A percentile compares a stretch with the other conserved stretches of the same genome.
Evolutionary conservation across 2,329 filamentous ascomycete species (phyloP).

Genomic region (Lecanosticta acicola): DNA sequence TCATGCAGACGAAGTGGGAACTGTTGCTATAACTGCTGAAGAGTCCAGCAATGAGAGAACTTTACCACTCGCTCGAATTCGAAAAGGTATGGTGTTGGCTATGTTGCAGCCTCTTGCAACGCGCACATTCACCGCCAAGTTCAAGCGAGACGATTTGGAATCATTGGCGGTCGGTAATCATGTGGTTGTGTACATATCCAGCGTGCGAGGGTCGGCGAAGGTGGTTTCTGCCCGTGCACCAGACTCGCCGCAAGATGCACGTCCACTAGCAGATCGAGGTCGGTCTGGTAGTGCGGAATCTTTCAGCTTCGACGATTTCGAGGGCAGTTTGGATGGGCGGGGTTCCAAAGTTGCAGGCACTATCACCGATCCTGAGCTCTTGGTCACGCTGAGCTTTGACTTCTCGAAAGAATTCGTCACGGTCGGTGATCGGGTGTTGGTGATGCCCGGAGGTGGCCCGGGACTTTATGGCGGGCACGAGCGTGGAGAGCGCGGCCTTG

Average conservation of each 20-base stretch:
- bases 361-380: constrained; percentile 28
- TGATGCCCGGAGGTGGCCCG: constrained; percentile 65
- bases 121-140: constrained; percentile 56
- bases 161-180: constrained; percentile 61
- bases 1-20: constrained; percentile 78
- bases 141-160: constrained; percentile 58
- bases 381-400: constrained; percentile 64
- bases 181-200: constrained; percentile 81
- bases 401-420: constrained; percentile 69
- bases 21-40: constrained; percentile 66
- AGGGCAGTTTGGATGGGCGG: constrained; percentile 5
- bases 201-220: constrained; percentile 73
- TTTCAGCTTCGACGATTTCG: constrained; percentile 25
- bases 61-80: constrained; percentile 38
- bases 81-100: constrained; percentile 78
- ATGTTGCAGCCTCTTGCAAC: constrained; percentile 52
- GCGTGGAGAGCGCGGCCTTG: constrained; percentile 43
- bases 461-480: constrained; percentile 52
- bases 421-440: constrained; percentile 61
- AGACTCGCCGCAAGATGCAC: constrained; percentile 19
- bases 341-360: constrained; percentile 21
- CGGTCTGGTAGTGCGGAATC: constrained; percentile 34
- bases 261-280: neutral
- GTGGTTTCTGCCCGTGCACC: constrained; percentile 48
- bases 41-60: constrained; percentile 22